Evolutionary conservation across 208 protist species (phyloP).

Genomic region (Leishmania tropica): DNA sequence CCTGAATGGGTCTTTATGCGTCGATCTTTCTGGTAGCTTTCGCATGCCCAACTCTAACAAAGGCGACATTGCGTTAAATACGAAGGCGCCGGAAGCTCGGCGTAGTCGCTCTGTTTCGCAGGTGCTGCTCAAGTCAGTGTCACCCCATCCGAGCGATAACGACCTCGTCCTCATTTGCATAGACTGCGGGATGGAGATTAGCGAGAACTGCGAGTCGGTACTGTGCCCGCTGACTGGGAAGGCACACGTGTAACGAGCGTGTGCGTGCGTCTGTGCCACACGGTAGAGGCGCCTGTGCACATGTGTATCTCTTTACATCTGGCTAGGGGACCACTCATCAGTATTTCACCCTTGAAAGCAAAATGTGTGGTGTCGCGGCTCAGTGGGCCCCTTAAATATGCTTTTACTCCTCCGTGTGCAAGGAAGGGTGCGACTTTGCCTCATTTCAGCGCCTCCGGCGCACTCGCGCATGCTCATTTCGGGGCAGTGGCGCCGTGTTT

Average conservation of each 20-base stretch:
- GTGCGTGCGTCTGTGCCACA: background rate
- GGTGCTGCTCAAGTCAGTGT: constrained; percentile 23
- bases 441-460: background rate
- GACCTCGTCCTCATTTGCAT: constrained; percentile 63
- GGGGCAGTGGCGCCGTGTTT: background rate
- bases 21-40: constrained; percentile 39
- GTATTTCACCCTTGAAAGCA: background rate
- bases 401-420: background rate
- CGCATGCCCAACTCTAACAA: constrained; percentile 33
- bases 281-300: background rate
- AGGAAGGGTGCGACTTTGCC: background rate
- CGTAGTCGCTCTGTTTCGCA: constrained; percentile 15
- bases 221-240: constrained; percentile 64
- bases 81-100: constrained; percentile 16
- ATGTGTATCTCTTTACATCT: background rate
- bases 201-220: constrained; percentile 15
- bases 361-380: background rate
- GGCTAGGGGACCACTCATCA: background rate
- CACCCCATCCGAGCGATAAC: constrained; percentile 45
- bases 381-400: background rate
- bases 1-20: constrained; percentile 29
- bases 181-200: constrained; percentile 62
- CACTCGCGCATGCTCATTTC: background rate
- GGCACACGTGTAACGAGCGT: constrained; percentile 34
- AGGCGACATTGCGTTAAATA: constrained; percentile 20